phyloP scores from a whole-genome alignment of 768 basidiomycete species.

The Naganishia friedmannii region DNA sequence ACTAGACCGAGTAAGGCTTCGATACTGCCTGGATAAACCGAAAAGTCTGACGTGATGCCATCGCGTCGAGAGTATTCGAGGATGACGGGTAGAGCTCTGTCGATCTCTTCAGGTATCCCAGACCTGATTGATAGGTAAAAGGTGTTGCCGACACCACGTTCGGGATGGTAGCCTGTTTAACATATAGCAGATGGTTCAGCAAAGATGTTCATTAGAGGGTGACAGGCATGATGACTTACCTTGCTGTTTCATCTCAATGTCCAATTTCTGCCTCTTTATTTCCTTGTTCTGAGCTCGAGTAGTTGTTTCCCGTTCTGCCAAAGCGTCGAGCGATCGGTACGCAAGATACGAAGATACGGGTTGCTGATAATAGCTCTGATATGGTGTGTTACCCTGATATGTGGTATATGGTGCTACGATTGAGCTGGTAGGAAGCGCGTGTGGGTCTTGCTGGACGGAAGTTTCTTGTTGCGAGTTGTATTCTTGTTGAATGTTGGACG shows the following conservation, averaged over 20 bases:
- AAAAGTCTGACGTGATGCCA: slow-evolving; percentile 10
- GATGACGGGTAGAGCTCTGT: slow-evolving; percentile 85
- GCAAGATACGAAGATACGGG: slow-evolving; percentile 10
- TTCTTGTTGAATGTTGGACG: slow-evolving; percentile 8
- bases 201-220: not conserved
- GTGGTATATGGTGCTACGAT: not conserved
- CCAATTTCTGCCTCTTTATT: not conserved
- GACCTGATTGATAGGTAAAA: slow-evolving; percentile 88
- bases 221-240: not conserved
- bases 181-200: not conserved
- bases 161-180: slow-evolving; percentile 62
- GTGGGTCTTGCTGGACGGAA: not conserved
- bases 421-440: slow-evolving; percentile 4
- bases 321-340: slow-evolving; percentile 17
- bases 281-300: not conserved
- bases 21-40: slow-evolving; percentile 67
- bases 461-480: not conserved
- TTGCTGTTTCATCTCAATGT: slow-evolving; percentile 20
- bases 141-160: slow-evolving; percentile 71
- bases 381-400: slow-evolving; percentile 8
- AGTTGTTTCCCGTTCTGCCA: slow-evolving; percentile 15
- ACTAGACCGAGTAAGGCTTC: slow-evolving; percentile 86
- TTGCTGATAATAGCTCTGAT: slow-evolving; percentile 13
- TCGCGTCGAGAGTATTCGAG: slow-evolving; percentile 60
- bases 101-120: slow-evolving; percentile 73